phyloP scores from a whole-genome alignment of 208 protist species.

The Wallacemonas sp. region DNA sequence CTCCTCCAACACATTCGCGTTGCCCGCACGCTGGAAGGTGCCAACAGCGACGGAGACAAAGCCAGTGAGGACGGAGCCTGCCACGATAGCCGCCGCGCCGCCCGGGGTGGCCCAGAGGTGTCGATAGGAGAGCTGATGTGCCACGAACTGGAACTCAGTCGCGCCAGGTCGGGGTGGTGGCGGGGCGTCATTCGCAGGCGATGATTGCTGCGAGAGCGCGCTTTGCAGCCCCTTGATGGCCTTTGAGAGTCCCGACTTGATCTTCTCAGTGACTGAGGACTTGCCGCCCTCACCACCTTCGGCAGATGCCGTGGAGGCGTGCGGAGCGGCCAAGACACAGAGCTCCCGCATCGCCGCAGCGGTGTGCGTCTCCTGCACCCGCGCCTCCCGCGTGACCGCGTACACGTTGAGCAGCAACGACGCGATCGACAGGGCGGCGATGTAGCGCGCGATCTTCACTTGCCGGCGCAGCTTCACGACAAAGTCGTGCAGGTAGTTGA shows the following conservation, averaged over 20 bases:
- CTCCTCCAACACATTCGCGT: conserved; percentile 67
- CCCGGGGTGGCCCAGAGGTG: conserved; percentile 32
- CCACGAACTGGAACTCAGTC: conserved; percentile 34
- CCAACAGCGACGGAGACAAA: conserved; percentile 46
- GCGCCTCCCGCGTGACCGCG: conserved; percentile 18
- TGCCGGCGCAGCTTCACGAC: conserved; percentile 41
- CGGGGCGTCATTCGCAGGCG: background rate
- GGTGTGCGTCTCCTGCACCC: conserved; percentile 29
- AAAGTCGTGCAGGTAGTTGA: conserved; percentile 42
- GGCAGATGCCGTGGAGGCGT: background rate
- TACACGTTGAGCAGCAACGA: conserved; percentile 38
- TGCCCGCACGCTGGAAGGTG: conserved; percentile 68
- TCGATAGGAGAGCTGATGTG: conserved; percentile 29
- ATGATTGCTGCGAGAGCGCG: background rate
- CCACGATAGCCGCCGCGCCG: conserved; percentile 25
- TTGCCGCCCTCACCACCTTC: background rate
- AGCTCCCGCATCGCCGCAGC: conserved; percentile 41
- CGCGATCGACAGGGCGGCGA: conserved; percentile 29
- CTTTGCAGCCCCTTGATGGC: background rate
- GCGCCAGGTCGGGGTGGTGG: background rate
- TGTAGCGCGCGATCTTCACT: conserved; percentile 36
- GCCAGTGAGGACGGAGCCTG: conserved; percentile 17
- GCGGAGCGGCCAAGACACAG: conserved; percentile 31
- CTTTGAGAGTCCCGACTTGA: background rate
- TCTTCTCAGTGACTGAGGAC: background rate